These are phyloP conservation scores for Heritiera fomes DNA, from an alignment of 345 rosid species.

Conservation along the genomic window DNA sequence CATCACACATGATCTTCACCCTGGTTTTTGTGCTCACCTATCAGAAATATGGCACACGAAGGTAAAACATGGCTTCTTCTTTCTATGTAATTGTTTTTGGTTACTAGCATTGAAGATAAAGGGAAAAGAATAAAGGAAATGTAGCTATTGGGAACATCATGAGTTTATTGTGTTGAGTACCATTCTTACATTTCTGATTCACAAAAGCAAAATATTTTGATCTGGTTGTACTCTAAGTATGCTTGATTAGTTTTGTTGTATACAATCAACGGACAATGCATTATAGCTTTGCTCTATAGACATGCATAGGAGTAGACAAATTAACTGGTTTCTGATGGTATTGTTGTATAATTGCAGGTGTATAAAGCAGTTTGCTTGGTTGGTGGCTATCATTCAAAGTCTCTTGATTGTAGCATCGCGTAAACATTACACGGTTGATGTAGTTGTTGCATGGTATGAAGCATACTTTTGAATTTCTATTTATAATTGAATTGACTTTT, in stretches of 20 bases:
- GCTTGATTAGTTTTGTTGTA: neutral
- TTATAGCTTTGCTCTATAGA: neutral
- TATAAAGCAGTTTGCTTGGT: constrained; percentile 86
- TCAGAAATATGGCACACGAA: constrained; percentile 90
- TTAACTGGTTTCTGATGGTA: neutral
- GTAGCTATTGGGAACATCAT: neutral
- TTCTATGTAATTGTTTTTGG: neutral
- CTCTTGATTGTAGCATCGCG: constrained; percentile 90
- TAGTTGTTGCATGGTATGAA: constrained; percentile 91
- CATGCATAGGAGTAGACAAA: neutral
- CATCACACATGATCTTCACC: constrained; percentile 98
- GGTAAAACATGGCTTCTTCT: constrained; percentile 46
- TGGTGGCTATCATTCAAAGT: constrained; percentile 78
- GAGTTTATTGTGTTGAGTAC: neutral
- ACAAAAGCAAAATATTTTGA: constrained; percentile 3
- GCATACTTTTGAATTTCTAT: neutral
- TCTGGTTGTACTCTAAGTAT: neutral
- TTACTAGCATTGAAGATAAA: neutral
- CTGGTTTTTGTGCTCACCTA: constrained; percentile 88
- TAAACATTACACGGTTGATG: constrained; percentile 95
- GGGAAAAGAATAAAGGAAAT: neutral
- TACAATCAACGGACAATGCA: neutral
- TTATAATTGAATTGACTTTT: neutral
- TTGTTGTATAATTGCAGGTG: constrained; percentile 52
- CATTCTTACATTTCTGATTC: neutral